Conservation (phyloP, 352 stramenopile genomes). For the Discostella stelligera region DNA sequence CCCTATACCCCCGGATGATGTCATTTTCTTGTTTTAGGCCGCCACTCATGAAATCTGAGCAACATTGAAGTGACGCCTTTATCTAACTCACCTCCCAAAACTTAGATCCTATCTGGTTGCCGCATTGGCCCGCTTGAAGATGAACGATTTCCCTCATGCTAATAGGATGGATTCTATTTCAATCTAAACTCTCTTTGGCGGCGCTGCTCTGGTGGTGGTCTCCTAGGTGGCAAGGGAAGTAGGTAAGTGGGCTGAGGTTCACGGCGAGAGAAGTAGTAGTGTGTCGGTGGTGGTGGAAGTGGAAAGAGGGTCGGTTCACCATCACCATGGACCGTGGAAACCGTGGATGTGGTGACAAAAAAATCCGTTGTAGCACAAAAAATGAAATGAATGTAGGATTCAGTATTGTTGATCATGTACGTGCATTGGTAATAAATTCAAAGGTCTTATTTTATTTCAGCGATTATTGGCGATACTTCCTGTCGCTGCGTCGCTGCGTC, state of each 20-base stretch:
- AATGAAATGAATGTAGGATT: not conserved
- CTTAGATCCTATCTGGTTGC: constrained; percentile 98
- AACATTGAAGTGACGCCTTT: not conserved
- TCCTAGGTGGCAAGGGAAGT: not conserved
- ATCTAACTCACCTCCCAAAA: constrained; percentile 89
- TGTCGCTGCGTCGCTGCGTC: too few relatives aligned
- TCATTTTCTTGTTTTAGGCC: too few relatives aligned
- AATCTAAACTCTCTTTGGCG: not conserved
- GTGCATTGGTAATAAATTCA: not conserved
- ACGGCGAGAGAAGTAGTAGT: too few relatives aligned
- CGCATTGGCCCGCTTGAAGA: constrained; percentile 97
- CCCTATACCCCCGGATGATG: too few relatives aligned
- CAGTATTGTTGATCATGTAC: not conserved
- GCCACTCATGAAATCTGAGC: not conserved
- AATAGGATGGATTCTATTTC: not conserved
- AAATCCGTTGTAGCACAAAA: not conserved
- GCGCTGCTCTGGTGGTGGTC: not conserved
- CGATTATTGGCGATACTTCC: not conserved
- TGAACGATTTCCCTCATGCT: constrained; percentile 93
- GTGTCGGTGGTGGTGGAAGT: too few relatives aligned
- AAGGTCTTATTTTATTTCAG: too few relatives aligned
- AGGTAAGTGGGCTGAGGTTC: too few relatives aligned
- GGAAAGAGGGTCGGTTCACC: not conserved
- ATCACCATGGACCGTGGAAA: not conserved
- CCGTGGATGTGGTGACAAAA: not conserved